phyloP scores from a whole-genome alignment of 495 filamentous ascomycete genomes.

The Letharia columbiana region DNA sequence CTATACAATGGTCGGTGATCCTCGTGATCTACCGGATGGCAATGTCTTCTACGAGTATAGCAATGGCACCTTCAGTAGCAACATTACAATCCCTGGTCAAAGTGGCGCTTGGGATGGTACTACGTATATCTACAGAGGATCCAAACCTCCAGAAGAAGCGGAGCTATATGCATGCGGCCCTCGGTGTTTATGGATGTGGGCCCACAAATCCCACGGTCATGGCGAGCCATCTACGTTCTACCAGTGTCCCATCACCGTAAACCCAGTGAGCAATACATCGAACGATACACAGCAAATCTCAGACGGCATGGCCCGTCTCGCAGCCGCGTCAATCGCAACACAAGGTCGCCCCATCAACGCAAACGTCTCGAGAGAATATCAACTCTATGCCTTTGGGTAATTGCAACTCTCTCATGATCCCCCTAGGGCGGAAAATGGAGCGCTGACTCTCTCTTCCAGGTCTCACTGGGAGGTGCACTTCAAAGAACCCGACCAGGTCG shows the following conservation, averaged over 20 bases:
- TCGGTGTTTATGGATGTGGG: constrained; percentile 22
- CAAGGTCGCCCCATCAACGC: constrained; percentile 10
- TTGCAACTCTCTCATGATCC: neutral
- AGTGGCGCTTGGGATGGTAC: neutral
- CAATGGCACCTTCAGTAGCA: constrained; percentile 8
- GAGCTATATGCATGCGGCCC: constrained; percentile 4
- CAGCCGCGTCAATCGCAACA: constrained; percentile 20
- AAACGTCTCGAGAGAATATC: constrained; percentile 14
- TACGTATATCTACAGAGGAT: constrained; percentile 18
- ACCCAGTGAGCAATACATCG: neutral
- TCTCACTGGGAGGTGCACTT: constrained; percentile 10
- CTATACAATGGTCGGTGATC: constrained; percentile 1
- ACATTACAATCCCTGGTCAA: constrained; percentile 13
- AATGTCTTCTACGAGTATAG: neutral
- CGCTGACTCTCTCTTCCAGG: neutral
- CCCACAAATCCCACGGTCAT: neutral
- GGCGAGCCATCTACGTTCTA: constrained; percentile 9
- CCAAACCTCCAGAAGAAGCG: neutral
- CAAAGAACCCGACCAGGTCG: constrained; percentile 12
- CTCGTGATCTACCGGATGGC: neutral
- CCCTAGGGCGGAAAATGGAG: neutral
- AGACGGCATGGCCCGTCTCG: constrained; percentile 17
- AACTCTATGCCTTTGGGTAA: constrained; percentile 16
- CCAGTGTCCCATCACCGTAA: constrained; percentile 20
- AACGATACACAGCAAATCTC: constrained; percentile 10